Evolutionary conservation across 2,329 filamentous ascomycete species (phyloP), one percentile per base, ranked within the genome.

Genomic region (Fusarium poae): DNA sequence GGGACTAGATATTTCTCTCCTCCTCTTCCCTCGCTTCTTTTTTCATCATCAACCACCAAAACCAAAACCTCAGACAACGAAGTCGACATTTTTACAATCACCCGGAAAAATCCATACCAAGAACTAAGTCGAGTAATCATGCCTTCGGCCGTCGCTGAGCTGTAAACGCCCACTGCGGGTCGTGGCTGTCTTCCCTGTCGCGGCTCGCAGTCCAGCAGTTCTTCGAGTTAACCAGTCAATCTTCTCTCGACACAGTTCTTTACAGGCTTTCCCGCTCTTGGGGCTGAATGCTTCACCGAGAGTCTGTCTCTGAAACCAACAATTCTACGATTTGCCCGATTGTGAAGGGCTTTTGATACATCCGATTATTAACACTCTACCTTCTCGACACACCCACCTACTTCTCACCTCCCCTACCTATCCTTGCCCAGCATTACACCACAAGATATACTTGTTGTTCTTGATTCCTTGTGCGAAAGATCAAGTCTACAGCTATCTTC

Each of bases 141-240:
- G 87, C 88, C 88, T 88, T 88, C 85, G 89, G 89, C 90, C 86
- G 84, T 91, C 90, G 90, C 89, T 92, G 91, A 91, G 91, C 92
- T 95, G 91, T 97, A 94, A 94, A 93, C 88, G 83, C 87, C 89
- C 89, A 90, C 91, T 94, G 89, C 90, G 90, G 89, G 88, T 85
- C 82, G 77, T 81, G 81, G 78, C 78, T 78, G 60, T 55, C 74
- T 77, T 76, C 79, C 77, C 79, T 64, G 75, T 72, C 77, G 68
- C 85, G 87, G 88, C 87, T 87, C 87, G 89, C 88, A 94, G 92
- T 93, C 91, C 91, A 89, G 89, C 91, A 93, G 92, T 90, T 91
- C 90, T 89, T 84, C 89, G 91, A 93, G 86, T 86, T 88, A 74
- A 63, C 80, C 85, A 82, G 82, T 80, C 82, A 84, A 87, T 80